A percentile compares a stretch with the other conserved stretches of the same genome.
phyloP scores from a whole-genome alignment of 805 yeast species.

The Candida endomychidarum region DNA sequence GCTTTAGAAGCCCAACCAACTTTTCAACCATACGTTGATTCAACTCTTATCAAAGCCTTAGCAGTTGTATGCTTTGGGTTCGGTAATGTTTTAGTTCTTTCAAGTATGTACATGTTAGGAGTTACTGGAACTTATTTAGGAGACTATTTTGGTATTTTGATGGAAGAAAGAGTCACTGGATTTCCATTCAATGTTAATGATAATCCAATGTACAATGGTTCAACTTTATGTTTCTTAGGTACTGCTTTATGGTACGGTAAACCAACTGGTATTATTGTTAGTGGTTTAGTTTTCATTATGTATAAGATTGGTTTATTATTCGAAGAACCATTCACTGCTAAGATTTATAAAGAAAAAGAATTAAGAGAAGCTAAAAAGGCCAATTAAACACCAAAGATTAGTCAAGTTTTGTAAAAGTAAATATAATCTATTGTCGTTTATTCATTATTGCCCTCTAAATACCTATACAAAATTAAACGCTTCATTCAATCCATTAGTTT shows the following conservation, averaged over 20 bases:
- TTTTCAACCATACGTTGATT: slow-evolving; percentile 50
- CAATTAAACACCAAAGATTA: not conserved
- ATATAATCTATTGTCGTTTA: slow-evolving; percentile 1
- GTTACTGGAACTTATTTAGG: slow-evolving; percentile 96
- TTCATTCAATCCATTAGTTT: slow-evolving; percentile 41
- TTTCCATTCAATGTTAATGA: slow-evolving; percentile 91
- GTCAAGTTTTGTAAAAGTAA: no score
- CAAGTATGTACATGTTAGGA: slow-evolving; percentile 91
- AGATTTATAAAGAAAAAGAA: slow-evolving; percentile 62
- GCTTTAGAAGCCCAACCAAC: slow-evolving; percentile 75
- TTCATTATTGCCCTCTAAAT: no score
- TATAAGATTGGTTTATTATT: slow-evolving; percentile 80
- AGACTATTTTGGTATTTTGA: slow-evolving; percentile 94
- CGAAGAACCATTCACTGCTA: slow-evolving; percentile 96
- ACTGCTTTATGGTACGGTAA: slow-evolving; percentile 85
- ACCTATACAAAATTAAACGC: slow-evolving; percentile 13
- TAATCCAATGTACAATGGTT: slow-evolving; percentile 97
- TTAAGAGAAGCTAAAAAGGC: slow-evolving; percentile 5
- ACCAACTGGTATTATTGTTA: slow-evolving; percentile 80
- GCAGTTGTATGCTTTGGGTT: slow-evolving; percentile 57
- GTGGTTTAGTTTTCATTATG: slow-evolving; percentile 74
- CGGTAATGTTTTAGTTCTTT: slow-evolving; percentile 79
- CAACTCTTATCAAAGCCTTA: slow-evolving; percentile 38
- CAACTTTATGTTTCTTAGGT: slow-evolving; percentile 85
- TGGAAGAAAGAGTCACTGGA: slow-evolving; percentile 83